Evolutionary conservation across 2,329 filamentous ascomycete genomes (phyloP), one percentile per base, ranked within the genome.

Genomic region (Hymenoscyphus occultus): DNA sequence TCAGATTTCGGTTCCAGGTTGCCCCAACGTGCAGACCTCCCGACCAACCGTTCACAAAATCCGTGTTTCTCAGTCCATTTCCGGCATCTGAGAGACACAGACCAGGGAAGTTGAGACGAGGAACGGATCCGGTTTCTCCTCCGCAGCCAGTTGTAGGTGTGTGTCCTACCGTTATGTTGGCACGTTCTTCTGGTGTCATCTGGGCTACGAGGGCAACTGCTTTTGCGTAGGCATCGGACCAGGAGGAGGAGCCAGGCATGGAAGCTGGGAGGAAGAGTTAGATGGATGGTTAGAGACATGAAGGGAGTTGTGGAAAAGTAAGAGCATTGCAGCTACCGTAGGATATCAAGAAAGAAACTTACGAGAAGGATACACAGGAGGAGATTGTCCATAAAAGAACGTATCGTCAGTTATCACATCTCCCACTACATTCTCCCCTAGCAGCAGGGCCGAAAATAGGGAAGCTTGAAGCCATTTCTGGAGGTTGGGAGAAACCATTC

Each of bases 201-300:
- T 86, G 84, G 60, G 86, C 83, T 16, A 93, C 90, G 12, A 93
- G 75, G 1, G 80, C 77, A 59, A 86, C 82, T 0, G 91, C 91
- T 73, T 90, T 91, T 60, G 78, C 77, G 72, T 92, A 92, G 70
- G 89, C 90, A 19, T 84, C 83, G 22, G 79, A 79, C 91, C 91
- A 94, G 32, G 63, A 59, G 19, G 61, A 60, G 16, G 28, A 61
- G 5, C 76, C 76, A 0, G 70, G 70, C 12, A 28, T 19, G 16
- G 42, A 32, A 6, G 64, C 62, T 56, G 28, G 3, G n/a, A 40
- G 10, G 10, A 14, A 12, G 51, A 31, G 40, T 35, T 14, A 56
- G 39, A 9, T n/a, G 12, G 4, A 6, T 22, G 5, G 45, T 10
- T 2, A 0, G 19, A 32, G 5, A 45, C 9, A 19, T 16, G 42